phyloP scores from a whole-genome alignment of 257 asterid species.

The Pogostemon cablin region DNA sequence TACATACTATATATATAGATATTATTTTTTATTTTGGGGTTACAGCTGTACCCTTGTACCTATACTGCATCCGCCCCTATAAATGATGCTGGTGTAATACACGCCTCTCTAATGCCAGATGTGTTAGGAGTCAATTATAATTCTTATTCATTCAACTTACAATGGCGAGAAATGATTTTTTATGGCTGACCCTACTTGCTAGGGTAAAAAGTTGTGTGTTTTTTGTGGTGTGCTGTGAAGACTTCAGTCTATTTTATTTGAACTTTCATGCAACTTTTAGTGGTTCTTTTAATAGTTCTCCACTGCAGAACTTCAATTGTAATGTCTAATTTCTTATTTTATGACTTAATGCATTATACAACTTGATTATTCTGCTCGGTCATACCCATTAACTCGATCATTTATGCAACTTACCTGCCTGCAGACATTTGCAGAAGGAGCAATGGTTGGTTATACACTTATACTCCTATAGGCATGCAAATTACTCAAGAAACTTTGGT shows the following conservation, averaged over 20 bases:
- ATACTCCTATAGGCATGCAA: slow-evolving; percentile 70
- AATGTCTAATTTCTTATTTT: neutral
- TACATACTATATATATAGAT: too few species aligned
- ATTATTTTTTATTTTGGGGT: too few species aligned
- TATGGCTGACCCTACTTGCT: too few species aligned
- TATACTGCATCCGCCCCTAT: too few species aligned
- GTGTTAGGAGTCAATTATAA: too few species aligned
- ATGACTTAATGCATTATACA: neutral
- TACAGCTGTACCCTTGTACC: too few species aligned
- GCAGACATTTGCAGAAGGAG: slow-evolving; percentile 85
- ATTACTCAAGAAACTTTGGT: slow-evolving; percentile 88
- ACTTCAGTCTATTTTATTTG: neutral
- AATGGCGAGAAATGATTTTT: too few species aligned
- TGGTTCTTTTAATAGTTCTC: neutral
- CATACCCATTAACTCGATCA: neutral
- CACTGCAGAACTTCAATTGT: neutral
- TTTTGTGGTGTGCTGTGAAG: too few species aligned
- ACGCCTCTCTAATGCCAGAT: too few species aligned
- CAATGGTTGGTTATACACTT: slow-evolving; percentile 76
- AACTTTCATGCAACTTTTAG: neutral
- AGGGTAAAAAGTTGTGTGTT: too few species aligned
- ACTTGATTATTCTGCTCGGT: neutral
- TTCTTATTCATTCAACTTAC: too few species aligned
- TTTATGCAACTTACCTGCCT: slow-evolving; percentile 27
- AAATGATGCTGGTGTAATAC: too few species aligned